Conservation (phyloP, 2,329 filamentous ascomycete genomes). For the Aspergillus pseudotamarii region DNA sequence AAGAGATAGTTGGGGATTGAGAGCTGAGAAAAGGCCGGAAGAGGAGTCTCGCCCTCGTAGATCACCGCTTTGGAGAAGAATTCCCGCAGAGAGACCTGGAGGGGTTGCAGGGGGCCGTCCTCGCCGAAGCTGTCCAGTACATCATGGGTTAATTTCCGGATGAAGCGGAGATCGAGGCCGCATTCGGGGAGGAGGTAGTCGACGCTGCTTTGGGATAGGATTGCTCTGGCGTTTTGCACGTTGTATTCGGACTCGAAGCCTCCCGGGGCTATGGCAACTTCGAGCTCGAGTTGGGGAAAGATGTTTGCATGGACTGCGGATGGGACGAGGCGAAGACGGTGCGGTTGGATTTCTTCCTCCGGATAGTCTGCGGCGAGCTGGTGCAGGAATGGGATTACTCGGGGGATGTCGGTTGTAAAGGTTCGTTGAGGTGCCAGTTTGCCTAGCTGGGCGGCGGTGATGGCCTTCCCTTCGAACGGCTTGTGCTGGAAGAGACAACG, state of each 20-base stretch:
- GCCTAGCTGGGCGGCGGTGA: constrained; percentile 37
- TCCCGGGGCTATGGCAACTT: constrained; percentile 18
- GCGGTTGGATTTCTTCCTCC: constrained; percentile 17
- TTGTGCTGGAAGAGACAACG: constrained; percentile 41
- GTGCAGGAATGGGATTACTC: constrained; percentile 35
- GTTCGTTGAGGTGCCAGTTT: constrained; percentile 31
- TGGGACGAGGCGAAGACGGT: constrained; percentile 40
- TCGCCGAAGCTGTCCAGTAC: constrained; percentile 20
- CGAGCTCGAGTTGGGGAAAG: constrained; percentile 41
- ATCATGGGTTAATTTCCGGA: constrained; percentile 34
- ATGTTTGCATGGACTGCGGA: constrained; percentile 23
- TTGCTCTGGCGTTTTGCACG: constrained; percentile 33
- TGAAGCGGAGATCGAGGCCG: constrained; percentile 43
- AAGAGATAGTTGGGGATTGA: constrained; percentile 31
- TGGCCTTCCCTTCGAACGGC: constrained; percentile 21
- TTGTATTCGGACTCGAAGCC: constrained; percentile 17
- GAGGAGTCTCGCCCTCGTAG: constrained; percentile 16
- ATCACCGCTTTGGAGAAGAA: constrained; percentile 22
- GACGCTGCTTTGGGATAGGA: constrained; percentile 34
- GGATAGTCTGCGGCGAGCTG: constrained; percentile 23
- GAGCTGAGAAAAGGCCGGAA: constrained; percentile 37
- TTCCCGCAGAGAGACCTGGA: constrained; percentile 25
- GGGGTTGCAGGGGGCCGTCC: constrained; percentile 18
- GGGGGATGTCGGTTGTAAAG: constrained; percentile 40
- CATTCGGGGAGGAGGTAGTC: constrained; percentile 46